phyloP scores from a whole-genome alignment of 768 basidiomycete species.

The Lactifluus piperatus region DNA sequence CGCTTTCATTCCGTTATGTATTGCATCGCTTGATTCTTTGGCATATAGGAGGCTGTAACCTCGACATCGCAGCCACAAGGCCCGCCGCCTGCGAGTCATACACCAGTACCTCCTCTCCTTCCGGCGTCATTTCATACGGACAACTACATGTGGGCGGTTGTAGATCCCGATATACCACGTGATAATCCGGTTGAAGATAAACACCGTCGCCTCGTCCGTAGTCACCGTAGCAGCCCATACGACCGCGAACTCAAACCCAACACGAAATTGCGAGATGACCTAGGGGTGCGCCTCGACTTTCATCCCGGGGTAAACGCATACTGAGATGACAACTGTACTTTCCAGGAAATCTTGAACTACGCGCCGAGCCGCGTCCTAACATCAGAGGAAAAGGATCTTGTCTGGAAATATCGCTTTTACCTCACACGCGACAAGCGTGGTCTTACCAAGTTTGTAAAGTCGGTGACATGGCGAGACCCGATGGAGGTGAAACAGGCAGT shows the following conservation, averaged over 20 bases:
- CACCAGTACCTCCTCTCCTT: slow-evolving; percentile 38
- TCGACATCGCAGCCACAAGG: slow-evolving; percentile 30
- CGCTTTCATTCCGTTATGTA: slow-evolving; percentile 23
- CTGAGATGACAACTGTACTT: neutral
- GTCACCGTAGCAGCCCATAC: slow-evolving; percentile 90
- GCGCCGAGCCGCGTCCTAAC: slow-evolving; percentile 82
- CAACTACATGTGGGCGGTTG: slow-evolving; percentile 71
- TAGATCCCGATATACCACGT: slow-evolving; percentile 83
- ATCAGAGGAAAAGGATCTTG: slow-evolving; percentile 89
- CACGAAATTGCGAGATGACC: slow-evolving; percentile 87
- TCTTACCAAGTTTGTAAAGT: slow-evolving; percentile 94
- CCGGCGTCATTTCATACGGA: slow-evolving; percentile 51
- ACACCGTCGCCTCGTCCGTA: slow-evolving; percentile 86
- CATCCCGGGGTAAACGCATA: neutral
- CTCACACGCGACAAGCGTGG: slow-evolving; percentile 87
- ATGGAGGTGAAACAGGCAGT: slow-evolving; percentile 97
- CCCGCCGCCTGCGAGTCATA: slow-evolving; percentile 32
- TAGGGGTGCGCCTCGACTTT: slow-evolving; percentile 55
- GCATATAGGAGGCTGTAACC: slow-evolving; percentile 10
- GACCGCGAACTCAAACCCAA: slow-evolving; percentile 96
- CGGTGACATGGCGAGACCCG: slow-evolving; percentile 94
- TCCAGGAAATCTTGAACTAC: slow-evolving; percentile 81
- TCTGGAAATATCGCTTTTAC: slow-evolving; percentile 99
- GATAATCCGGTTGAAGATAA: slow-evolving; percentile 99
- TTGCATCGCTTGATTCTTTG: neutral